Conservation (phyloP, 2,329 filamentous ascomycete species). For the Ophiobolus disseminans region DNA sequence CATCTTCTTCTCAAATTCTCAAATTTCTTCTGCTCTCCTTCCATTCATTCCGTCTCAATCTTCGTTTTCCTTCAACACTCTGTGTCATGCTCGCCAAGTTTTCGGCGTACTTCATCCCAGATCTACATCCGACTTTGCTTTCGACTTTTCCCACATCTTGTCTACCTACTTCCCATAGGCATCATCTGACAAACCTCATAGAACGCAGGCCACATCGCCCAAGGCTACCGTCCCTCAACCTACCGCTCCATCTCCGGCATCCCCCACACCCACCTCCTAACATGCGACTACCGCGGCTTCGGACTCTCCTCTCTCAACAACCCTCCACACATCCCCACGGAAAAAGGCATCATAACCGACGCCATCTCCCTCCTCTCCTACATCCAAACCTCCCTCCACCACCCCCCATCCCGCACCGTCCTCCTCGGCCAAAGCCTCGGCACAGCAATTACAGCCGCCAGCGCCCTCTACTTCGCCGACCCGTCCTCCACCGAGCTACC, state of each 20-base stretch:
- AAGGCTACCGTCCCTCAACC: slow-evolving; percentile 75
- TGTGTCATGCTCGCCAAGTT: too few relatives aligned
- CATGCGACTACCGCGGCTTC: slow-evolving; percentile 90
- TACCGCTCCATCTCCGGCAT: slow-evolving; percentile 79
- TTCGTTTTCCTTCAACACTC: too few relatives aligned
- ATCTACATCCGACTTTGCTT: too few relatives aligned
- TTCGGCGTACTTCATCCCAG: too few relatives aligned
- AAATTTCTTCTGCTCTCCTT: slow-evolving; percentile 19
- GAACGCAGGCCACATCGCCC: slow-evolving; percentile 87
- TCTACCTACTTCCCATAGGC: too few relatives aligned
- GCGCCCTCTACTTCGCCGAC: slow-evolving; percentile 72
- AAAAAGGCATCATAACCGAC: slow-evolving; percentile 81
- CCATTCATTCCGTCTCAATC: too few relatives aligned
- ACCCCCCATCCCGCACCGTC: slow-evolving; percentile 76
- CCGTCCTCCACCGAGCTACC: slow-evolving; percentile 32
- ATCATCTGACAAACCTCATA: slow-evolving; percentile 46
- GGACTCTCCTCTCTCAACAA: slow-evolving; percentile 76
- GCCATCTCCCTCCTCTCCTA: slow-evolving; percentile 76
- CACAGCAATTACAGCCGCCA: slow-evolving; percentile 80
- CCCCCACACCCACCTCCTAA: slow-evolving; percentile 76
- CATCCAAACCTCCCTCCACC: slow-evolving; percentile 67
- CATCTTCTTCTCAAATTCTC: neutral
- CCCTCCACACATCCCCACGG: slow-evolving; percentile 64
- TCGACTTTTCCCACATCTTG: too few relatives aligned
- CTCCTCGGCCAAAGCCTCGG: slow-evolving; percentile 88